Conservation (phyloP, 2,329 filamentous ascomycete genomes). For the Cytospora piceicola region DNA sequence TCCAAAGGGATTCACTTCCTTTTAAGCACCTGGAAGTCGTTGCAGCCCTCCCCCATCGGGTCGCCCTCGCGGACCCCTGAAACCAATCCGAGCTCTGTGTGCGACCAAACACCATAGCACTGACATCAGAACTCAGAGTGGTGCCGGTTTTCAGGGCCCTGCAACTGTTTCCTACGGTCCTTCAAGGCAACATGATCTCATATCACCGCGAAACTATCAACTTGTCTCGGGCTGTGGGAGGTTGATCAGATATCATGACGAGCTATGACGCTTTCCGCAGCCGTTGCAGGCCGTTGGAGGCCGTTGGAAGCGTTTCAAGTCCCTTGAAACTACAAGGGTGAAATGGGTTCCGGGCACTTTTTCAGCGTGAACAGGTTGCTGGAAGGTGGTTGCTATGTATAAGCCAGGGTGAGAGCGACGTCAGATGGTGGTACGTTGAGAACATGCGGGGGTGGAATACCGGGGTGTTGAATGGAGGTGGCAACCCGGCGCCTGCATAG, state of each 20-base stretch:
- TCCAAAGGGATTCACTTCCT: not conserved
- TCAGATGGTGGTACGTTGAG: not conserved
- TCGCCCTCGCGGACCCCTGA: not conserved
- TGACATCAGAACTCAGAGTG: conserved; percentile 14
- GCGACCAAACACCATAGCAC: not conserved
- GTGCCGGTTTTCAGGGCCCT: not conserved
- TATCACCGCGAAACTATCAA: not conserved
- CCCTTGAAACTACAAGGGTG: not conserved
- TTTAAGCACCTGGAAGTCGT: not conserved
- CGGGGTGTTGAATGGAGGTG: not conserved
- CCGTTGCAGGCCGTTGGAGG: no score
- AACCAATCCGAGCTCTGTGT: not conserved
- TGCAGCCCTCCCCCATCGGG: not conserved
- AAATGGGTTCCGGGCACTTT: not conserved
- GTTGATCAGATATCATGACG: conserved; percentile 4
- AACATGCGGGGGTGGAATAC: not conserved
- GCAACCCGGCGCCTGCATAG: not conserved
- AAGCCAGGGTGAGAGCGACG: not conserved
- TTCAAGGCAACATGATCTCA: conserved; percentile 19
- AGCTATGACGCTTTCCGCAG: conserved; percentile 10
- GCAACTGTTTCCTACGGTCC: not conserved
- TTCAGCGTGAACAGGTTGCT: not conserved
- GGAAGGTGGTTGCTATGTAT: not conserved
- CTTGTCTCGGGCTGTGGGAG: not conserved
- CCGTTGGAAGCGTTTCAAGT: conserved; percentile 1